phyloP scores from a whole-genome alignment of 495 filamentous ascomycete species.

The Cercophora sp. region DNA sequence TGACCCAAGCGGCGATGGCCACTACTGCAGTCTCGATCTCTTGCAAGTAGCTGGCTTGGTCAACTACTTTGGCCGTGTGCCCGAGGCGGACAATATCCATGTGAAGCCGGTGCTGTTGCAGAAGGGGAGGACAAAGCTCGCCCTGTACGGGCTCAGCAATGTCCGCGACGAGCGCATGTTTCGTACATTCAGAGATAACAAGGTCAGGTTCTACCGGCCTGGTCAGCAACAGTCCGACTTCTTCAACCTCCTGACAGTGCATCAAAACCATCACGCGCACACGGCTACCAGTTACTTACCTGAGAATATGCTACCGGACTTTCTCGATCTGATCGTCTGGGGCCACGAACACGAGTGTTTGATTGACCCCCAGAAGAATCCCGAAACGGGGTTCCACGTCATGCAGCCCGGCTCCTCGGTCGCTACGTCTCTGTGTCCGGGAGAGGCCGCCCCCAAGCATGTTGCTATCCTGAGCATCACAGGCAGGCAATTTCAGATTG shows the following conservation, averaged over 20 bases:
- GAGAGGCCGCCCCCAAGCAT: constrained; percentile 89
- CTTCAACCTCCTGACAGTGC: constrained; percentile 94
- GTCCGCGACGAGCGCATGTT: constrained; percentile 93
- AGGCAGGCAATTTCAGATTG: constrained; percentile 74
- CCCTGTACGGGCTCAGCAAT: constrained; percentile 94
- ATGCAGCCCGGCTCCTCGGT: constrained; percentile 98
- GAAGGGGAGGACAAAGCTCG: constrained; percentile 90
- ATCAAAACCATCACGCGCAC: constrained; percentile 93
- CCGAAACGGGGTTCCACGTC: constrained; percentile 85
- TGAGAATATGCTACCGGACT: constrained; percentile 90
- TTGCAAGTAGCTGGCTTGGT: constrained; percentile 86
- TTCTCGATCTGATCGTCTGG: constrained; percentile 90
- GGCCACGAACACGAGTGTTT: constrained; percentile 97
- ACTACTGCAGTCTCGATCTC: constrained; percentile 83
- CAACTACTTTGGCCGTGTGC: constrained; percentile 93
- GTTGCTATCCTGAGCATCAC: constrained; percentile 81
- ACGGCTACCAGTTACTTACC: constrained; percentile 87
- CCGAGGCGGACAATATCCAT: constrained; percentile 86
- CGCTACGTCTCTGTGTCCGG: constrained; percentile 83
- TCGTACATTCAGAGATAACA: constrained; percentile 86
- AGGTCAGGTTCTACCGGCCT: constrained; percentile 90
- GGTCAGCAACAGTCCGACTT: constrained; percentile 80
- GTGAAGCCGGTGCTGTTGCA: constrained; percentile 89
- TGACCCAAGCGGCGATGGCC: constrained; percentile 90
- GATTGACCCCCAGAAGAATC: constrained; percentile 76